These are phyloP conservation scores for Bathelium albidoporum DNA, from an alignment of 495 filamentous ascomycete species.

Conservation along the genomic window DNA sequence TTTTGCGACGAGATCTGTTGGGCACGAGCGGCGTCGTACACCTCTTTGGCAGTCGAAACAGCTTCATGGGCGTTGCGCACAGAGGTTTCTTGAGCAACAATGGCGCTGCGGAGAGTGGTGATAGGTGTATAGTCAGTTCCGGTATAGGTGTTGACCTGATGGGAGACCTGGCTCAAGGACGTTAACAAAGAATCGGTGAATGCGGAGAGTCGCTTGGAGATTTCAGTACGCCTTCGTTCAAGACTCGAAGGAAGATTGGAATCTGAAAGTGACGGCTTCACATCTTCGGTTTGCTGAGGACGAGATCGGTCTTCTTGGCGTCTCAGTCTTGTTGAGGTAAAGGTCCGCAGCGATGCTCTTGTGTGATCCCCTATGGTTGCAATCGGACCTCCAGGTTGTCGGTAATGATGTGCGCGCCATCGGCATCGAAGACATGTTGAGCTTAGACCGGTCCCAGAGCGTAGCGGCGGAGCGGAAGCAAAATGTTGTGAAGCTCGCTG, in stretches of 20 bases:
- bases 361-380: neutral
- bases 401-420: slow-evolving; percentile 6
- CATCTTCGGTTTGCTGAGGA: neutral
- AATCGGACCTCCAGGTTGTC: neutral
- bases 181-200: slow-evolving; percentile 86
- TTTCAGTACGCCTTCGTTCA: slow-evolving; percentile 59
- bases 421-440: slow-evolving; percentile 23
- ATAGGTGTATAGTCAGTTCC: slow-evolving; percentile 78
- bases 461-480: neutral
- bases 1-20: slow-evolving; percentile 79
- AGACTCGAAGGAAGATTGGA: slow-evolving; percentile 63
- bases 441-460: neutral
- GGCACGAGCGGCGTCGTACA: slow-evolving; percentile 67
- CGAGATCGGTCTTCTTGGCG: neutral
- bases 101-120: slow-evolving; percentile 69
- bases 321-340: neutral
- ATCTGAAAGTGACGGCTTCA: slow-evolving; percentile 2
- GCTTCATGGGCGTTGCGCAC: slow-evolving; percentile 52
- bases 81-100: slow-evolving; percentile 56
- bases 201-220: slow-evolving; percentile 61
- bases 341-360: neutral
- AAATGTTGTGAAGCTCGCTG: neutral
- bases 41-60: slow-evolving; percentile 59
- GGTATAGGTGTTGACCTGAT: slow-evolving; percentile 83
- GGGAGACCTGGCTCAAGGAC: slow-evolving; percentile 71